phyloP scores from a whole-genome alignment of 257 asterid species.

The Jacaranda copaia region DNA sequence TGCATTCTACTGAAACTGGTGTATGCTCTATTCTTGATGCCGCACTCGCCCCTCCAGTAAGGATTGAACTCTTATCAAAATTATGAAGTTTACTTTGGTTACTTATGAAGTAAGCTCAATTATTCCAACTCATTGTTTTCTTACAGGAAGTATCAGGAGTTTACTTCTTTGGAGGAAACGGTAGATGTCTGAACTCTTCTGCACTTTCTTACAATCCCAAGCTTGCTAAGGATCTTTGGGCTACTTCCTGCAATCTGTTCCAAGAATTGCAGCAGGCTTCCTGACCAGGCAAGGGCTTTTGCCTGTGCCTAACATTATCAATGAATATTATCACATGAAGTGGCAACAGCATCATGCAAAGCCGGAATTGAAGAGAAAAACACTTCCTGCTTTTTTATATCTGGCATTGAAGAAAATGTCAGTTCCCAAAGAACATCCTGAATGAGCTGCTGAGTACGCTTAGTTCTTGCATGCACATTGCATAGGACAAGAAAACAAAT shows the following conservation, averaged over 20 bases:
- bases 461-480: not conserved
- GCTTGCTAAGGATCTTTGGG: constrained; percentile 78
- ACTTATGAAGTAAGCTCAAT: not conserved
- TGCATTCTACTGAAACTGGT: constrained; percentile 73
- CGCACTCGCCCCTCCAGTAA: constrained; percentile 84
- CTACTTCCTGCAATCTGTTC: constrained; percentile 63
- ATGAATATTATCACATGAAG: no score
- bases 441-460: not conserved
- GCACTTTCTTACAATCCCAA: constrained; percentile 58
- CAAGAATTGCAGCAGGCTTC: constrained; percentile 55
- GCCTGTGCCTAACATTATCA: no score
- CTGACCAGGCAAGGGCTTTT: not conserved
- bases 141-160: constrained; percentile 82
- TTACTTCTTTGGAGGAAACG: constrained; percentile 86
- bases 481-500: no score
- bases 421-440: not conserved
- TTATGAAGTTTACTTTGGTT: not conserved
- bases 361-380: not conserved
- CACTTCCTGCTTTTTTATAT: not conserved
- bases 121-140: not conserved
- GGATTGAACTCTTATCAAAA: constrained; percentile 26
- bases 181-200: constrained; percentile 66
- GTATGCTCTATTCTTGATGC: constrained; percentile 74
- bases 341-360: no score
- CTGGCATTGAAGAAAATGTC: not conserved